Percentiles rank a stretch among this genome's conserved stretches.
Conservation (phyloP, 306 rosid genomes). For the Trichosanthes truncata region DNA sequence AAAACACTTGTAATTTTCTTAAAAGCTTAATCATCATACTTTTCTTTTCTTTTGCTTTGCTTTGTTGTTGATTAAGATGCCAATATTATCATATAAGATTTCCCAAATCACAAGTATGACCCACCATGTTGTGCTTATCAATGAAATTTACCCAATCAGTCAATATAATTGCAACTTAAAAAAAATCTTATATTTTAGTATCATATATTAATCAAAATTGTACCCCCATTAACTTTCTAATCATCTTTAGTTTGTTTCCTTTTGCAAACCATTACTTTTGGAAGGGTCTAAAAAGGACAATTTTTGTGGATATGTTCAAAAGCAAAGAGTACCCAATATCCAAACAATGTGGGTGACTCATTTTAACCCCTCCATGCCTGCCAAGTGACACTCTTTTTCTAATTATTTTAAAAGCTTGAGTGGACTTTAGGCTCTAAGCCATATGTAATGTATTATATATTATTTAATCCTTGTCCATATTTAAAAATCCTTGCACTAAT, state of each 20-base stretch:
- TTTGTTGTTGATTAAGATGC: constrained; percentile 11
- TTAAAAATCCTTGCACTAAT: background rate
- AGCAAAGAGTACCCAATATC: background rate
- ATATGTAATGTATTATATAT: background rate
- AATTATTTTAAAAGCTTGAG: background rate
- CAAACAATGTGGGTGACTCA: constrained; percentile 11
- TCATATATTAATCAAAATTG: background rate
- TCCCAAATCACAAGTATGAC: constrained; percentile 14
- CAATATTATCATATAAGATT: constrained; percentile 11
- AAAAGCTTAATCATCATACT: constrained; percentile 6
- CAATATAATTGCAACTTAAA: background rate
- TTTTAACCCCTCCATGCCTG: background rate
- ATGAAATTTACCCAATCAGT: constrained; percentile 9
- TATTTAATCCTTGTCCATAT: background rate
- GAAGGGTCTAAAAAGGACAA: constrained; percentile 2
- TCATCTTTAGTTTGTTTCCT: background rate
- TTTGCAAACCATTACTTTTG: background rate
- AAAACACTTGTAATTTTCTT: background rate
- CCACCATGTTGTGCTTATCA: constrained; percentile 8
- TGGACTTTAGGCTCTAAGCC: constrained; percentile 3
- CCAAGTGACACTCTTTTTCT: background rate
- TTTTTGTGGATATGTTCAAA: background rate
- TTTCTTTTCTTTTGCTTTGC: background rate
- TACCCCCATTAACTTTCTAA: constrained; percentile 9
- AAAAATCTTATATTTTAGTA: background rate